Evolutionary conservation across 1,284 basidiomycete genomes (phyloP).

Genomic region (Cryptococcus sp.): DNA sequence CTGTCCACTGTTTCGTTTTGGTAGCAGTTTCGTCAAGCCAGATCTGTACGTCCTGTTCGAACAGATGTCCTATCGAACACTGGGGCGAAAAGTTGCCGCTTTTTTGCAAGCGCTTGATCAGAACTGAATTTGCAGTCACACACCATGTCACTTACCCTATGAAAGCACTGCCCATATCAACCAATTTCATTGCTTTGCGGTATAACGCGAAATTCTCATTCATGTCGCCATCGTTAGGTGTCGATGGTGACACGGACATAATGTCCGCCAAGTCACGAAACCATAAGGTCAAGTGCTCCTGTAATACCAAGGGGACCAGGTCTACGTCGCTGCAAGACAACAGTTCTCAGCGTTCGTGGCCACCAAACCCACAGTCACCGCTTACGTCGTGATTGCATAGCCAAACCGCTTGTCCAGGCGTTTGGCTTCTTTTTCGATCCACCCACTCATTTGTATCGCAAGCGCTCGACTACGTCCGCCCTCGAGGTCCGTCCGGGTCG

Average conservation of each 20-base stretch:
- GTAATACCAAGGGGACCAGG: slow-evolving; percentile 73
- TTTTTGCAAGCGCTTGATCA: too few species aligned
- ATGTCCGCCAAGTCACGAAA: slow-evolving; percentile 73
- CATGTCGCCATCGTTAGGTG: slow-evolving; percentile 68
- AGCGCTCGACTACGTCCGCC: slow-evolving; percentile 40
- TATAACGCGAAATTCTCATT: slow-evolving; percentile 88
- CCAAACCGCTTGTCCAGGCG: slow-evolving; percentile 75
- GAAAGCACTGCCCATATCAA: slow-evolving; percentile 79
- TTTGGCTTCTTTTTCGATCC: slow-evolving; percentile 84
- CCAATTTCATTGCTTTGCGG: slow-evolving; percentile 60
- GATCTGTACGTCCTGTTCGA: slow-evolving; percentile 82
- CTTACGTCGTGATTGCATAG: slow-evolving; percentile 75
- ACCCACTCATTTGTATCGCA: slow-evolving; percentile 73
- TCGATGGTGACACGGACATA: slow-evolving; percentile 22
- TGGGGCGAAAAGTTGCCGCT: too few species aligned
- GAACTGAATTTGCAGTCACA: slow-evolving; percentile 63
- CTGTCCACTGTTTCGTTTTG: slow-evolving; percentile 93
- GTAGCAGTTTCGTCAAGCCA: slow-evolving; percentile 89
- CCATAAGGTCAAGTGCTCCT: slow-evolving; percentile 72
- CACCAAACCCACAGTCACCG: slow-evolving; percentile 13
- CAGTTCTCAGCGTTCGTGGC: not conserved
- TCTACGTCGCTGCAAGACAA: slow-evolving; percentile 65
- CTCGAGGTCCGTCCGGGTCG: slow-evolving; percentile 42
- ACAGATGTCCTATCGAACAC: slow-evolving; percentile 54
- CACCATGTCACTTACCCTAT: slow-evolving; percentile 26